Percentiles rank a stretch among this genome's conserved stretches.
Evolutionary conservation across 257 asterid genomes (phyloP).

Genomic region (Solanum ossicruentum): DNA sequence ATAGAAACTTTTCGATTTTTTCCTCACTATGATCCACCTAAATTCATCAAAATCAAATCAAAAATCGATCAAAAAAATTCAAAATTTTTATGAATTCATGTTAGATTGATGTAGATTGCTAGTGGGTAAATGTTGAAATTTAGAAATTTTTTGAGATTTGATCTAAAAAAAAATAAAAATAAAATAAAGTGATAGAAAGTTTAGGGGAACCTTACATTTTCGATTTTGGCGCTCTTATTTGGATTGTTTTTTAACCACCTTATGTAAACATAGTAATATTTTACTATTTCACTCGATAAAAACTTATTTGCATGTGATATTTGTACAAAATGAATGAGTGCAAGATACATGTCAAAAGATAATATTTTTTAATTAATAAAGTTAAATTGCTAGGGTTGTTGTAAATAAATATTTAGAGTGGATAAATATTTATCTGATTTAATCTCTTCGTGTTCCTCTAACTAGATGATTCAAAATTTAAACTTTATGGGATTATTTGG

Average conservation of each 20-base stretch:
- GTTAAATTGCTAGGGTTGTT: no score
- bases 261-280: neutral
- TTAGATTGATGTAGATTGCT: neutral
- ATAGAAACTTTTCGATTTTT: neutral
- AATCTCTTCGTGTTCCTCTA: rapidly evolving
- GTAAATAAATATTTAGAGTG: no score
- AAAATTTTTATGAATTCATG: conserved; percentile 15
- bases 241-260: neutral
- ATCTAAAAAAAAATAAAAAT: conserved; percentile 8
- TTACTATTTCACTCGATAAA: neutral
- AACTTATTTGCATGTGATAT: rapidly evolving
- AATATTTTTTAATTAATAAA: neutral
- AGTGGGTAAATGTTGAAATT: conserved; percentile 15
- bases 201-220: conserved; percentile 18
- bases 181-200: conserved; percentile 4
- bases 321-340: neutral
- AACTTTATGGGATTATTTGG: rapidly evolving
- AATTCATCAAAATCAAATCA: neutral
- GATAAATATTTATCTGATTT: neutral
- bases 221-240: conserved; percentile 26
- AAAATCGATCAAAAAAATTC: neutral
- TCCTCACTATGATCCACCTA: conserved; percentile 2
- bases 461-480: neutral
- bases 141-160: neutral
- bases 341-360: neutral